phyloP scores from a whole-genome alignment of 2,329 filamentous ascomycete genomes.

The Fusarium sterilihyphosum region DNA sequence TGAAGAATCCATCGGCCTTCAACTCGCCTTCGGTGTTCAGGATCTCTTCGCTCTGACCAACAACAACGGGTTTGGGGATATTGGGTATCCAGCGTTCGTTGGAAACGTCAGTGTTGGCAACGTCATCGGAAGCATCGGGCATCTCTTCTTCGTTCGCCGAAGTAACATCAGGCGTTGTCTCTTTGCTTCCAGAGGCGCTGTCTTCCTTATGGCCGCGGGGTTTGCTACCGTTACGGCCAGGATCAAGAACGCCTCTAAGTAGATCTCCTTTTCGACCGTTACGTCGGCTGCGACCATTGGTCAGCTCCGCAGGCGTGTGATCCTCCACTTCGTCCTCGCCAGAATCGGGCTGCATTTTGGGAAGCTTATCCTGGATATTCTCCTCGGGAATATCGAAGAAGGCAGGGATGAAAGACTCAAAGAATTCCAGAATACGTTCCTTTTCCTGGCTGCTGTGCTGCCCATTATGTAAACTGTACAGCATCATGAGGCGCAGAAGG shows the following conservation, averaged over 20 bases:
- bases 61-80: constrained; percentile 65
- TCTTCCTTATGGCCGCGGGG: constrained; percentile 80
- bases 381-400: constrained; percentile 83
- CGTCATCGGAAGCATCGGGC: constrained; percentile 68
- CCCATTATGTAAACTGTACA: constrained; percentile 74
- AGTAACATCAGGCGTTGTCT: constrained; percentile 86
- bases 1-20: constrained; percentile 83
- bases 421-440: constrained; percentile 77
- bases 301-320: constrained; percentile 74
- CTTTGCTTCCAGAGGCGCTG: constrained; percentile 83
- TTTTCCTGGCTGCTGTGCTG: constrained; percentile 78
- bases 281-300: constrained; percentile 74
- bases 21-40: constrained; percentile 69
- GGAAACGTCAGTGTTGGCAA: constrained; percentile 68
- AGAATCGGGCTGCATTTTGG: constrained; percentile 74
- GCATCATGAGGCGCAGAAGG: constrained; percentile 69
- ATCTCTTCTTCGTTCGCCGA: constrained; percentile 82
- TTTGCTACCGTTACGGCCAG: constrained; percentile 74
- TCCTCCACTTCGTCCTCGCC: constrained; percentile 84
- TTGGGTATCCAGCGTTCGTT: constrained; percentile 73
- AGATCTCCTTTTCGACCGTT: constrained; percentile 83
- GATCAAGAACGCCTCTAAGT: constrained; percentile 87
- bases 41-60: constrained; percentile 62
- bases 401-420: constrained; percentile 77
- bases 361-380: constrained; percentile 71